A percentile compares a stretch with the other conserved stretches of the same genome.
Conservation (phyloP, 352 stramenopile genomes). For the Phytophthora aleatoria region DNA sequence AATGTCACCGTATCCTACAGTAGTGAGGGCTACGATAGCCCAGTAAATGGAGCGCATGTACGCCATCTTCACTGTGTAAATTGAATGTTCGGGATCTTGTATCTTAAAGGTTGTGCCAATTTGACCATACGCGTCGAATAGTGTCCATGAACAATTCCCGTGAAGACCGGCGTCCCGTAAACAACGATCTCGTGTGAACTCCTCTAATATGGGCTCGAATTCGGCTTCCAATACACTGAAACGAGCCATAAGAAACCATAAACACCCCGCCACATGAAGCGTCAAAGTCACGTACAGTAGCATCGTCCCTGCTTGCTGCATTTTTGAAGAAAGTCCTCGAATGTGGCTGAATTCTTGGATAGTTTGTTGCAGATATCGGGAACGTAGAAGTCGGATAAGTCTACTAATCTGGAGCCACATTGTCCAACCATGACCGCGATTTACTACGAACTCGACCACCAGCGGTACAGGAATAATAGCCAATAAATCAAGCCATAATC, state of each 20-base stretch:
- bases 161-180: slow-evolving; percentile 48
- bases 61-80: slow-evolving; percentile 63
- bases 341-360: slow-evolving; percentile 66
- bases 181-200: slow-evolving; percentile 50
- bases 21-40: slow-evolving; percentile 74
- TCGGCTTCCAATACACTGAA: slow-evolving; percentile 46
- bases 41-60: slow-evolving; percentile 80
- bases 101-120: slow-evolving; percentile 52
- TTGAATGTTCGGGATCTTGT: slow-evolving; percentile 29
- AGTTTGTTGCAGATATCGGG: slow-evolving; percentile 51
- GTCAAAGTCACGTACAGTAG: slow-evolving; percentile 68
- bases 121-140: slow-evolving; percentile 73
- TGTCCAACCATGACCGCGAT: slow-evolving; percentile 26
- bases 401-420: slow-evolving; percentile 53
- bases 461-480: slow-evolving; percentile 62
- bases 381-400: slow-evolving; percentile 52
- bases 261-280: slow-evolving; percentile 64
- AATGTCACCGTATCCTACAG: slow-evolving; percentile 80
- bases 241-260: slow-evolving; percentile 79
- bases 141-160: slow-evolving; percentile 75
- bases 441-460: slow-evolving; percentile 51
- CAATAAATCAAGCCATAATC: slow-evolving; percentile 58
- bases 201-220: slow-evolving; percentile 33
- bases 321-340: slow-evolving; percentile 62
- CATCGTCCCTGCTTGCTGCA: slow-evolving; percentile 57